Conservation (phyloP, 225 moss, liverwort and hornwort species). For the Pseudoscleropodium purum region DNA sequence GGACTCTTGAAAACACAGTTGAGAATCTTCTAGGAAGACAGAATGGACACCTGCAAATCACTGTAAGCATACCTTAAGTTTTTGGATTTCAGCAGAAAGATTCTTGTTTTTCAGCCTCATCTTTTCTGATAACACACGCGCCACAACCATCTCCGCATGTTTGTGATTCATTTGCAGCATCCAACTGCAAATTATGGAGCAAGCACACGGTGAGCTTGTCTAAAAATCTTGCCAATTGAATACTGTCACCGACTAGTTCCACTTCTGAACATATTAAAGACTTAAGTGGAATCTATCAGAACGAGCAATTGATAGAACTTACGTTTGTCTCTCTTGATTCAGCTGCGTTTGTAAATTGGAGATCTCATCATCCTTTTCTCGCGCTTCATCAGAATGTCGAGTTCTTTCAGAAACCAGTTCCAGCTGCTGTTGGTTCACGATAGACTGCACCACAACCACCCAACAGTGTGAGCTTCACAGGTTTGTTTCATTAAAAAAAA, state of each 20-base stretch:
- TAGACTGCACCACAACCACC: conserved; percentile 11
- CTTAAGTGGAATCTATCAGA: neutral
- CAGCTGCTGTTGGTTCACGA: conserved; percentile 32
- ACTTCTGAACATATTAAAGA: neutral
- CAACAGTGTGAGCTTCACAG: neutral
- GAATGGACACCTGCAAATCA: neutral
- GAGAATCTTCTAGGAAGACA: neutral
- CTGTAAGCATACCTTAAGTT: conserved; percentile 15
- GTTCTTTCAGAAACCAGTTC: conserved; percentile 24
- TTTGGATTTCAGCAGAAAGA: conserved; percentile 26
- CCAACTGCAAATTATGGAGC: conserved; percentile 19
- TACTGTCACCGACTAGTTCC: neutral
- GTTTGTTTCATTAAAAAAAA: neutral
- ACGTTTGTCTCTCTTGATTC: conserved; percentile 35
- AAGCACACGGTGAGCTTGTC: neutral
- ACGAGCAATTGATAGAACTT: neutral
- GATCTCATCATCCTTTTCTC: conserved; percentile 29
- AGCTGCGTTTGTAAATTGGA: conserved; percentile 23
- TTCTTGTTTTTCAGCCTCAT: conserved; percentile 27
- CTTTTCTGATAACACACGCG: conserved; percentile 29
- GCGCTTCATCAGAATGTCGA: conserved; percentile 14
- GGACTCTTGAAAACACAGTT: neutral
- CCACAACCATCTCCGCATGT: conserved; percentile 36
- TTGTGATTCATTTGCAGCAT: conserved; percentile 40
- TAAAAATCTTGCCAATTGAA: neutral